Evolutionary conservation across 352 stramenopile species (phyloP), one percentile per base, ranked within the genome.

Genomic region (Globisporangium spiculum): DNA sequence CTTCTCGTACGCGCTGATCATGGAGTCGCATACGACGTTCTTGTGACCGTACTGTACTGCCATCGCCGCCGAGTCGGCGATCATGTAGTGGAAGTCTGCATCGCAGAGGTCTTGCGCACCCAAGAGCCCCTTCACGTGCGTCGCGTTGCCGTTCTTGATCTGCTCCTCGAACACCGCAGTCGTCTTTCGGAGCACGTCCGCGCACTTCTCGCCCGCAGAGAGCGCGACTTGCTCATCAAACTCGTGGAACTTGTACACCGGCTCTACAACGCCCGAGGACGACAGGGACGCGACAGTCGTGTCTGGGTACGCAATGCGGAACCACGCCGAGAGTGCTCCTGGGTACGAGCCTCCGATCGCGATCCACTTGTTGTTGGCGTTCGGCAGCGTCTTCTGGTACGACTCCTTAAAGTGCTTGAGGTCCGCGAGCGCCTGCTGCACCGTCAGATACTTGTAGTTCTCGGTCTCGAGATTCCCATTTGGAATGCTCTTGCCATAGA

Each of bases 31-130:
- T 59, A 97, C 75, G 16, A 88, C 56, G 26, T 93, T 75, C 70
- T 97, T 97, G 71, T 88, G 79, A 5, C 89, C 86, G 71, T 97
- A 97, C 73, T 97, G 90, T 38, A 94, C 87, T 4, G 84, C 86
- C 90, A 97, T 97, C 1, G 90, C 88, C 20, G 89, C 88, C 22
- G 87, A 74, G 69, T 96, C 89, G 8, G 89, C 89, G 57, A 96
- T 77, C 90, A 97, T 97, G 76, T 97, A 97, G 73, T 93, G 93
- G 69, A 97, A 97, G 65, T 96, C 89, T 16, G 77, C 73, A 34
- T 93, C 83, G 8, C 61, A 73, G 34, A 96, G 70, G 12, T 69
- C 75, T 32, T 87, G 48, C 1, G 85, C 84, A 16, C 88, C 84
- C 34, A 97, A 77, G 12, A 96, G 66, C 26, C 41, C 68, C 63